Percentiles rank a stretch among this genome's conserved stretches.
Conservation (phyloP, 805 yeast species). For the Monosporozyma aquatica region DNA sequence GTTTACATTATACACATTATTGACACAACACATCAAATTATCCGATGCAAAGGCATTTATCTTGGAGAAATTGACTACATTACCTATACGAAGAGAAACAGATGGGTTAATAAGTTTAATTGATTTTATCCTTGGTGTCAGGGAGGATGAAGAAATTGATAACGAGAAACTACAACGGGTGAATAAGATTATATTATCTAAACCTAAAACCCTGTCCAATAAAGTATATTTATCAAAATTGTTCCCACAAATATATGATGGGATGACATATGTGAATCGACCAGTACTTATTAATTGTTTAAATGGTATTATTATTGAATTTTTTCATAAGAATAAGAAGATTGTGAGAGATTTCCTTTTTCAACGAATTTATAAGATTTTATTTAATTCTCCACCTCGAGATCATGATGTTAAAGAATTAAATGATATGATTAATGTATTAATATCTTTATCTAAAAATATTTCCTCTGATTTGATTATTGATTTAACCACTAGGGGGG, state of each 20-base stretch:
- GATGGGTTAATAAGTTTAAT: conserved; percentile 69
- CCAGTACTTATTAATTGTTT: conserved; percentile 52
- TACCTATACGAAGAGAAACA: conserved; percentile 46
- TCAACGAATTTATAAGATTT: conserved; percentile 37
- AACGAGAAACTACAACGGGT: conserved; percentile 59
- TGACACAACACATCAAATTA: conserved; percentile 43
- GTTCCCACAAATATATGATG: conserved; percentile 52
- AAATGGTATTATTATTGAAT: conserved; percentile 42
- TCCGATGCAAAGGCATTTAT: conserved; percentile 40
- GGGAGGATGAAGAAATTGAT: conserved; percentile 58
- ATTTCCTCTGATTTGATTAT: conserved; percentile 30
- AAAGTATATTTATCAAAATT: conserved; percentile 47
- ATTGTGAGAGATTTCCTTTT: conserved; percentile 55
- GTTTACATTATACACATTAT: conserved; percentile 48
- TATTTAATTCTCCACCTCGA: conserved; percentile 28
- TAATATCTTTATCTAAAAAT: conserved; percentile 51
- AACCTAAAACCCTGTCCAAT: conserved; percentile 45
- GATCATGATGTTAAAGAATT: conserved; percentile 40
- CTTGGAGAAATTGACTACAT: conserved; percentile 39
- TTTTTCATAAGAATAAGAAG: conserved; percentile 41
- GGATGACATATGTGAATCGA: conserved; percentile 50
- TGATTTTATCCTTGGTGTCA: conserved; percentile 67
- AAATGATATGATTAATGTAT: conserved; percentile 55
- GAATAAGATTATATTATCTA: conserved; percentile 52
- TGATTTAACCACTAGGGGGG: conserved; percentile 23